Base-by-base conservation (phyloP, 352 stramenopile genomes). In the Globisporangium abappressorium region DNA sequence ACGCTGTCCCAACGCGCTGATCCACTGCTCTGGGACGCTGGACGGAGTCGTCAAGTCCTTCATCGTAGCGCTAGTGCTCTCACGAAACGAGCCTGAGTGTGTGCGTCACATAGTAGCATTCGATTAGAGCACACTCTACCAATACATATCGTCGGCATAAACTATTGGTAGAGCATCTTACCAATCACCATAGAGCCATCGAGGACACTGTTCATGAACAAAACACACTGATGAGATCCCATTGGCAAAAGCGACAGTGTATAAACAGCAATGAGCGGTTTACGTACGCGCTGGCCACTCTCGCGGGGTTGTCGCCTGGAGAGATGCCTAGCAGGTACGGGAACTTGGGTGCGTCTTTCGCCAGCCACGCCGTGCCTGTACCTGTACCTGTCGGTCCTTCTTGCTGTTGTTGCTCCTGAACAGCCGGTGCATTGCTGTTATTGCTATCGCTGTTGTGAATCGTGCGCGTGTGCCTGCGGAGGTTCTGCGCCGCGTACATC, bases 321-420 rank as follows among this genome's bases (percentile, higher is more conserved):
- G 85, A 89, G 12, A 86, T 70, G 11, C 78, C 80, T 36, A 94
- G 43, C 49, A 92, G 57, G 57, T 89, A 92, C 20, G 85, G 85
- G 34, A 94, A 90, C 64, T 82, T 82, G 15, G 85, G 81, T 34
- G 64, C 64, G 56, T 85, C 76, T 58, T 67, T 71, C 57, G 80
- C 69, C 46, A 93, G 72, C 85, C 81, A 93, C 55, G 64, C 56
- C 7, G 56, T 68, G 38, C 12, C 43, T 18, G 64, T 43, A 30
- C 24, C 24, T 26, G 64, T 33, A 33, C 30, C 53, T 18, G 34
- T 67, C 12, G 49, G 36, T 34, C 15, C 18, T 14, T 49, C 30
- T 24, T 58, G 28, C 30, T 58, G 56, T 18, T 22, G 36, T 33
- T 74, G 41, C 18, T 60, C 28, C 46, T 41, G 54, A 3, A 12